Evolutionary conservation across 345 rosid species (phyloP), one percentile per base, ranked within the genome.

Genomic region (Syzygium aqueum): DNA sequence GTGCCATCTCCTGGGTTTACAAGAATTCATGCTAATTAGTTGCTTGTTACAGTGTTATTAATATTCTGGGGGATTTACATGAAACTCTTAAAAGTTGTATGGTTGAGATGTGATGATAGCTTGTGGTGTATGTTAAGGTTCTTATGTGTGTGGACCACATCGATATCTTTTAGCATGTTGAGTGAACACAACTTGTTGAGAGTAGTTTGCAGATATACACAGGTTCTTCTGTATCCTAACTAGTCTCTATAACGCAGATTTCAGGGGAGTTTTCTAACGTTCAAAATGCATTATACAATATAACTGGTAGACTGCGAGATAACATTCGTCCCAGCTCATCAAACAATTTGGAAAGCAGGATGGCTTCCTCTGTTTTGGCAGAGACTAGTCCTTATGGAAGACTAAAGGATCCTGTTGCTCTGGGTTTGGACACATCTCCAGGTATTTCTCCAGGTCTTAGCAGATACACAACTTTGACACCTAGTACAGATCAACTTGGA

Each of bases 241-340:
- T 89, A 89, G 43, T 86, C 52, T 86, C 52, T 88, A 50, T 86
- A 91, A 89, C 87, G 92, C 91, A 97, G 99, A 93, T 97, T 90
- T 90, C 95, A 50, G 99, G 99, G 87, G 98, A 93, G 86, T 91
- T 95, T 84, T 78, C 89, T 63, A 94, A 91, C 28, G 98, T 96
- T 85, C 94, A 95, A 90, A 95, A 95, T 89, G 97, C 99, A 43
- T 88, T 97, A 67, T 95, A 90, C 93, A 94, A 93, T 86, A 88
- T 96, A 88, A 95, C 98, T 73, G 93, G 98, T 89, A 93, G 95
- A 90, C 92, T 96, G 78, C 94, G 99, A 85, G 96, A 95, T 87
- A 92, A 95, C 91, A 88, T 94, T 84, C 93, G 94, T 87, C 89
- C 95, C 43, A 90, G 92, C 90, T 61, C 89, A 30, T 61, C 65